Percentiles rank a stretch among this genome's conserved stretches.
phyloP scores from a whole-genome alignment of 2,329 filamentous ascomycete genomes.

The Trichoderma atrobrunneum region DNA sequence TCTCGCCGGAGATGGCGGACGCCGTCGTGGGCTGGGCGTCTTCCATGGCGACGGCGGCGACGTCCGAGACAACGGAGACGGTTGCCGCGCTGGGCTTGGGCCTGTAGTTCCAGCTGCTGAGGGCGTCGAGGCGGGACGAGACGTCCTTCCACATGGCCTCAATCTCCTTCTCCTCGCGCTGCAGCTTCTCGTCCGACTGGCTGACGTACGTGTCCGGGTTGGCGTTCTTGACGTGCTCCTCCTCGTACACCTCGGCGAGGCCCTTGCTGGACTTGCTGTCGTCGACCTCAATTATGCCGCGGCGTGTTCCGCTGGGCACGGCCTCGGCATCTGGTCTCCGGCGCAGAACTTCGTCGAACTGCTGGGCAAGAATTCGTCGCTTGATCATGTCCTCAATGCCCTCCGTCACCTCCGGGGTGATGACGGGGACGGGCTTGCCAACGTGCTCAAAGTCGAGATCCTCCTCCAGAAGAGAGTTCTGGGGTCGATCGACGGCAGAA shows the following conservation, averaged over 20 bases:
- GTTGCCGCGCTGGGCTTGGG: conserved; percentile 79
- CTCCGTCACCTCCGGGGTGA: conserved; percentile 87
- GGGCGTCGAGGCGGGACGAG: conserved; percentile 75
- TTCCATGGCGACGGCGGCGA: conserved; percentile 91
- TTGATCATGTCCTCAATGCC: conserved; percentile 94
- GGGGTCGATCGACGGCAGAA: conserved; percentile 72
- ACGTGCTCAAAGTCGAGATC: conserved; percentile 94
- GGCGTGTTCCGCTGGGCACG: conserved; percentile 57
- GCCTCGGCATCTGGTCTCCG: conserved; percentile 73
- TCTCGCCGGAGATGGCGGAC: conserved; percentile 64
- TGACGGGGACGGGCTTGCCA: conserved; percentile 91
- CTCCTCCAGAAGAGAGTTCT: conserved; percentile 91
- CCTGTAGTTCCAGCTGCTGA: conserved; percentile 94
- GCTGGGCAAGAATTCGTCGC: conserved; percentile 79
- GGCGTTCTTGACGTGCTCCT: conserved; percentile 75
- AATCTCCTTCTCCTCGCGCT: conserved; percentile 80
- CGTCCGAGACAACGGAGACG: conserved; percentile 83
- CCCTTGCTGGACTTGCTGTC: conserved; percentile 85
- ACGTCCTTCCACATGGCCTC: conserved; percentile 79
- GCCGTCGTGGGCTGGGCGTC: conserved; percentile 86
- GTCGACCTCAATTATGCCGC: conserved; percentile 76
- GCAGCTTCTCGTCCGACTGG: conserved; percentile 76
- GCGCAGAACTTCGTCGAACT: conserved; percentile 88
- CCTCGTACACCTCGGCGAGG: conserved; percentile 90
- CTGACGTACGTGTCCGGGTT: conserved; percentile 80